Base-by-base conservation (phyloP, 2,329 filamentous ascomycete species). In the Sporothrix dimorphospora region DNA sequence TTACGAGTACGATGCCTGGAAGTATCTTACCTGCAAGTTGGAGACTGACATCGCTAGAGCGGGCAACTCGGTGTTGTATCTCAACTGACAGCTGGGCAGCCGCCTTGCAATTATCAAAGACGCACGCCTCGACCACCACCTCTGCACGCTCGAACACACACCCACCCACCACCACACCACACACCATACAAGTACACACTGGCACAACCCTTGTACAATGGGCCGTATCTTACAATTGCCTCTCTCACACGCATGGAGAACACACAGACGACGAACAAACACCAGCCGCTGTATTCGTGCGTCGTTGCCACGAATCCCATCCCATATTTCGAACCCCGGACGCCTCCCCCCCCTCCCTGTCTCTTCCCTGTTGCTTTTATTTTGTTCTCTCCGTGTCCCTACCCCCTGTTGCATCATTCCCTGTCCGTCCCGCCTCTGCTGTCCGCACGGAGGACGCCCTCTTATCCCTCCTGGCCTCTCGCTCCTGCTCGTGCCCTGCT, bases 311-410 rank as follows among this genome's bases (percentile, higher is more conserved):
- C 42, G 24, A 55, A 61, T 70, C 55, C 65, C 69, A 63, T 70
- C 69, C 69, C 69, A 70, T 51, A 51, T 40, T 24, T 63, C 38
- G 69, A 27, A 38, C 30, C 42, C 42, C 42, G 19, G 63, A 34
- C 63, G 40, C 40, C 53, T 40, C 53, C 24, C 9, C 27, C 40
- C 11, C 30, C 66, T 21, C 27, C 4, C 27, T 34, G 12, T 45
- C n/a, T 34, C 27, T 38, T 59, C 67, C 47, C 38, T 70, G 30
- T 30, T 42, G 9, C 19, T 12, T 53, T 53, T 53, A 7, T 24
- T 11, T 12, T 59, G 30, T 11, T 59, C 30, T 59, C 19, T 38
- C 55, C 55, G 55, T 38, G 55, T 8, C 16, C 30, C 55, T n/a
- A n/a, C 30, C 30, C 55, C 55, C 16, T 59, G 53, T 9, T 59